Evolutionary conservation across 768 basidiomycete genomes (phyloP).

Genomic region (Termitomyces sp.): DNA sequence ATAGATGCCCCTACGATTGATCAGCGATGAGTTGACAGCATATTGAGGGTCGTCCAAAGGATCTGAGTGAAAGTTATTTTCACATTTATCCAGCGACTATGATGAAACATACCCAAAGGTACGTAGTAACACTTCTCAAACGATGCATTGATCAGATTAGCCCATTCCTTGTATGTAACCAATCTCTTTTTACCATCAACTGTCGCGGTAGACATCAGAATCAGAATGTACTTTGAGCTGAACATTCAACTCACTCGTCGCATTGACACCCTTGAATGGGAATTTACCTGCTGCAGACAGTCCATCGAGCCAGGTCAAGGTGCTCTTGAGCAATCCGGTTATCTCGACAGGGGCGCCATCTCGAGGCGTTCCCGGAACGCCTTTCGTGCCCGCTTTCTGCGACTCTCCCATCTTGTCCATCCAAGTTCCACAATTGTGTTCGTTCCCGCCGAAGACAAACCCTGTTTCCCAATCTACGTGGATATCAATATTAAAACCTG

Average conservation of each 20-base stretch:
- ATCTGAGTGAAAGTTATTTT: constrained; percentile 36
- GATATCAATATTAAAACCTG: constrained; percentile 91
- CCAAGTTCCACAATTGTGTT: constrained; percentile 89
- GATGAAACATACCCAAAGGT: constrained; percentile 54
- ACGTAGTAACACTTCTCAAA: constrained; percentile 93
- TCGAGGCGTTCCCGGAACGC: constrained; percentile 91
- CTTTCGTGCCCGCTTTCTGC: constrained; percentile 86
- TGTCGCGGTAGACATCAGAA: constrained; percentile 22
- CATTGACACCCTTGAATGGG: constrained; percentile 87
- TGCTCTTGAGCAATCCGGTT: constrained; percentile 88
- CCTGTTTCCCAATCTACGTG: constrained; percentile 96
- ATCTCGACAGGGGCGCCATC: constrained; percentile 97
- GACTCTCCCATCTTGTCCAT: constrained; percentile 99
- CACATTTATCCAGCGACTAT: background rate
- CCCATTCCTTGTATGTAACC: constrained; percentile 91
- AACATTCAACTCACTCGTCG: constrained; percentile 50
- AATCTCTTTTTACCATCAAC: constrained; percentile 64
- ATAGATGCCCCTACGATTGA: constrained; percentile 93
- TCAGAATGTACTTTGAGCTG: background rate
- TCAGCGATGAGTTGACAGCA: constrained; percentile 58
- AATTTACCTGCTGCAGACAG: constrained; percentile 64
- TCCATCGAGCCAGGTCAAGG: constrained; percentile 80
- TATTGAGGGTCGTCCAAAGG: constrained; percentile 66
- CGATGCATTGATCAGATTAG: constrained; percentile 71
- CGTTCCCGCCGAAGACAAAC: constrained; percentile 82